These are phyloP conservation scores for Porogramme epimiltina DNA, from an alignment of 1,284 basidiomycete species.

Conservation along the genomic window DNA sequence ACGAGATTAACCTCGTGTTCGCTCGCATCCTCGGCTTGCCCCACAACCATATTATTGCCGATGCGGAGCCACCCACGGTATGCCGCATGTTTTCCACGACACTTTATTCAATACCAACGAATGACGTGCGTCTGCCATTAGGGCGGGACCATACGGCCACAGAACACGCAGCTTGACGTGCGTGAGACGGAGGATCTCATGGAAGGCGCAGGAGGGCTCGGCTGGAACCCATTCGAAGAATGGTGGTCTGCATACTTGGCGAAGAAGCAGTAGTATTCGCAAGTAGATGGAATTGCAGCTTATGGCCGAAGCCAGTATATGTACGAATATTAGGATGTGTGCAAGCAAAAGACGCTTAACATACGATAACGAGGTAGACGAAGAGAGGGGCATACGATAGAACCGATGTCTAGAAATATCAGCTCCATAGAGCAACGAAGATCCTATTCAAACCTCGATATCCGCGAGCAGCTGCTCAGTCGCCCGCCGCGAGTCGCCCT, in stretches of 20 bases:
- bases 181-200: conserved; percentile 63
- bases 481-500: neutral
- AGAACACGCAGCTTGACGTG: conserved; percentile 71
- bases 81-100: neutral
- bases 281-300: too few relatives aligned
- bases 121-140: conserved; percentile 23
- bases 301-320: too few relatives aligned
- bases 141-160: conserved; percentile 57
- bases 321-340: too few relatives aligned
- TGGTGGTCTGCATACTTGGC: conserved; percentile 63
- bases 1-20: conserved; percentile 80
- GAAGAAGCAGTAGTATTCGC: conserved; percentile 21
- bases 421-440: too few relatives aligned
- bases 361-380: too few relatives aligned
- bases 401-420: too few relatives aligned
- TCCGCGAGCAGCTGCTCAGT: neutral
- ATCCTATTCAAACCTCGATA: neutral
- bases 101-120: neutral
- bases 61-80: conserved; percentile 60
- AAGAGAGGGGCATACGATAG: too few relatives aligned
- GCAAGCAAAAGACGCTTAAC: too few relatives aligned
- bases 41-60: conserved; percentile 67
- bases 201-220: conserved; percentile 56
- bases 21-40: conserved; percentile 65
- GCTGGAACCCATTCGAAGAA: conserved; percentile 67